Evolutionary conservation across 2,329 filamentous ascomycete species (phyloP).

Genomic region (Xylariaceae sp.): DNA sequence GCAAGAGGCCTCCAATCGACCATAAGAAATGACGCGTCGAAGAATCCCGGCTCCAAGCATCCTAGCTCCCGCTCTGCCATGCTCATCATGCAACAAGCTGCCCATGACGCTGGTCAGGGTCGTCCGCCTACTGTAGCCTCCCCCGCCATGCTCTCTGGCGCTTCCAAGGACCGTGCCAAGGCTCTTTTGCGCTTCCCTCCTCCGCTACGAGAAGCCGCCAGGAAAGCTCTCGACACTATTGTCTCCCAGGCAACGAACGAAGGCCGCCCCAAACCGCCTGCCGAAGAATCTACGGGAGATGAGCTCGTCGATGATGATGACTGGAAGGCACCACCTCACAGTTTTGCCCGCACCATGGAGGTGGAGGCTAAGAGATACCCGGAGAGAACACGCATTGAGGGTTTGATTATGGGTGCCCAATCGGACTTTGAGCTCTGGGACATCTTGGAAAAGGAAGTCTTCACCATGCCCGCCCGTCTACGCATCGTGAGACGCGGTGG

Average conservation of each 20-base stretch:
- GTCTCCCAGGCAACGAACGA: constrained; percentile 14
- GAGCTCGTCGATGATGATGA: constrained; percentile 15
- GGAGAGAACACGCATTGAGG: constrained; percentile 49
- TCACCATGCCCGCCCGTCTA: constrained; percentile 52
- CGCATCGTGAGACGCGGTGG: constrained; percentile 39
- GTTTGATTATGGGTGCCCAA: constrained; percentile 47
- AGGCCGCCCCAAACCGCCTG: neutral
- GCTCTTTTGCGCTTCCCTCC: constrained; percentile 38
- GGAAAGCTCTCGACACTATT: constrained; percentile 34
- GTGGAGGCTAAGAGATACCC: constrained; percentile 37
- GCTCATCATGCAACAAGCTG: constrained; percentile 29
- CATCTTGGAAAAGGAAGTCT: constrained; percentile 61
- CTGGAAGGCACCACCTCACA: constrained; percentile 23
- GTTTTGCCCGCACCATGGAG: constrained; percentile 29
- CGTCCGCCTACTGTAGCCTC: constrained; percentile 16
- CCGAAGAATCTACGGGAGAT: neutral
- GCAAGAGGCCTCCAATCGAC: constrained; percentile 29
- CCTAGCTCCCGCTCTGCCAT: constrained; percentile 20
- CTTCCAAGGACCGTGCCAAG: constrained; percentile 31
- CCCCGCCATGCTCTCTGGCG: constrained; percentile 19
- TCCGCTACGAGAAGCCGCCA: constrained; percentile 36
- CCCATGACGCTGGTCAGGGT: constrained; percentile 21
- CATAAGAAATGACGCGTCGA: constrained; percentile 6
- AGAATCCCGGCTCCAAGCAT: constrained; percentile 3
- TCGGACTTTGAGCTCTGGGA: constrained; percentile 63